Evolutionary conservation across 176 grass and related monocot species (phyloP), one percentile per base, ranked within the genome.

Genomic region (Triticum urartu): DNA sequence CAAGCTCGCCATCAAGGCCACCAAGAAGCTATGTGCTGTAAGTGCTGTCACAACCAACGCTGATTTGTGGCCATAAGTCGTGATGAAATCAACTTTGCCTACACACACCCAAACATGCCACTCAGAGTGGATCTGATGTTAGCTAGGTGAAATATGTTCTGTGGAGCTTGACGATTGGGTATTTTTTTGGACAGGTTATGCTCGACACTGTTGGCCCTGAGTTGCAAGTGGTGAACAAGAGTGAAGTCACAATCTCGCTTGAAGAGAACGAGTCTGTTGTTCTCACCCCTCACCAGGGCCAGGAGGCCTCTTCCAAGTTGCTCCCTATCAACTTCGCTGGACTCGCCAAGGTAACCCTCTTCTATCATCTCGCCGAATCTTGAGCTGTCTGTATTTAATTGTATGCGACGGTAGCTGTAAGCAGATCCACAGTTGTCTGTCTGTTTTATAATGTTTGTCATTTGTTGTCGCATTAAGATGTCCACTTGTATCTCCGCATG

Each of bases 271-370:
- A 87, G 15, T 87, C 36, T 64, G 97, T 99, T 81, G 58, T 87
- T 7, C 93, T 99, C 68, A 99, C 97, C 4, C 91, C 94, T 84
- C 85, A 99, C 26, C 74, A 93, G 79, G 94, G 88, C 4, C 79
- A 92, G 48, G 90, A 93, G 45, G 92, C 97, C 35, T 79, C 94
- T 33, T 90, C 89, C 74, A 86, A 86, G 24, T n/a, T 99, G 84
- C 88, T 99, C 73, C 97, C 97, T 15, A 92, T 99, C 86, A 99
- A 97, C 88, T 99, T 99, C 83, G 52, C 54, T 84, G 97, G 97
- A 32, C 86, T 99, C 9, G 79, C 97, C 18, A 88, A 94, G 94
- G 97, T 90, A 75, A 72, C 11, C 6, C 6, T 2, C 40, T 30
- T 34, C 50, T 64, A 59, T 22, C 76, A 48, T 64, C 62, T 38